phyloP scores from a whole-genome alignment of 2,329 filamentous ascomycete species.

The Clarireedia homoeocarpa region DNA sequence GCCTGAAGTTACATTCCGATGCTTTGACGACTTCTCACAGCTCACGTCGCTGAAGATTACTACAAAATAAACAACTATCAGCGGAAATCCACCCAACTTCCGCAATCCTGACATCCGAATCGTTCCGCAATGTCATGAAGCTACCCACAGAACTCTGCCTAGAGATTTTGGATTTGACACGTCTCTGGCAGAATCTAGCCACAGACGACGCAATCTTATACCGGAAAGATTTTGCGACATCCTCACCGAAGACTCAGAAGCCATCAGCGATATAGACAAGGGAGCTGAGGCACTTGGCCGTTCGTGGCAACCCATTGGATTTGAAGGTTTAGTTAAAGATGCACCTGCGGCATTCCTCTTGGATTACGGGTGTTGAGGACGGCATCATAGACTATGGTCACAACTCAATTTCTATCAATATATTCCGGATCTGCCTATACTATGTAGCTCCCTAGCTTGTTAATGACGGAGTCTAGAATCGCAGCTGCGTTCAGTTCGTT shows the following conservation, averaged over 20 bases:
- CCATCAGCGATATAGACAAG: not conserved
- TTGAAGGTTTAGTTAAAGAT: not conserved
- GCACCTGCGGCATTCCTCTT: not conserved
- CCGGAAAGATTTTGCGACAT: not conserved
- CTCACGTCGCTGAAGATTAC: no score
- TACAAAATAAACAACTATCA: not conserved
- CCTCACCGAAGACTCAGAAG: not conserved
- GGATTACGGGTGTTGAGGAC: not conserved
- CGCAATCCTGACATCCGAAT: not conserved
- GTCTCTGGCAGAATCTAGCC: not conserved
- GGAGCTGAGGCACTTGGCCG: not conserved
- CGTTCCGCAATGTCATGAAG: not conserved
- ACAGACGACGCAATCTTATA: not conserved
- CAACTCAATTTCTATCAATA: not conserved
- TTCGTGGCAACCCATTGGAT: not conserved
- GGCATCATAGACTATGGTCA: not conserved
- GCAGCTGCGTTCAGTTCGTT: not conserved
- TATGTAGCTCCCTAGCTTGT: not conserved
- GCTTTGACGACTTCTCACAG: no score
- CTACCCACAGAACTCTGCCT: not conserved
- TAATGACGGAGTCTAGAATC: not conserved
- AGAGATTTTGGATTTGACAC: not conserved
- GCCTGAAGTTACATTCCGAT: no score
- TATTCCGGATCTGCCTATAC: not conserved
- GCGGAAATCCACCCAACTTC: not conserved